These are phyloP conservation scores for Sporothrix pallida DNA, from an alignment of 2,329 filamentous ascomycete species.

Conservation along the genomic window DNA sequence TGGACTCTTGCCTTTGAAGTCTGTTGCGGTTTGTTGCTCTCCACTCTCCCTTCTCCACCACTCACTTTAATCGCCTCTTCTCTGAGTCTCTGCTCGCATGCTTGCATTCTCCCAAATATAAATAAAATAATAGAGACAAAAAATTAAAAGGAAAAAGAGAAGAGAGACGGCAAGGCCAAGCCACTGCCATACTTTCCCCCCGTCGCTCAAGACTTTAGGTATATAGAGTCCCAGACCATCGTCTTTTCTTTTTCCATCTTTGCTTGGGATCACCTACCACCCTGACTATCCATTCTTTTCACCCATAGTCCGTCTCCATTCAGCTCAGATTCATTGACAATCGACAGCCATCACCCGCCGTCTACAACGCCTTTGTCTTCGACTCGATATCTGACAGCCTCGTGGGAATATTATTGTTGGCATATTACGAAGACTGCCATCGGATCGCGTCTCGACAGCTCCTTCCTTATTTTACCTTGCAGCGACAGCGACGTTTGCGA, in stretches of 20 bases:
- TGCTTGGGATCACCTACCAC: background rate
- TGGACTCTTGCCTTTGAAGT: constrained; percentile 5
- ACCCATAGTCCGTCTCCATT: background rate
- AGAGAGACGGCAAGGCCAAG: background rate
- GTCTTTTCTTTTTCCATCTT: constrained; percentile 7
- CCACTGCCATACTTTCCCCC: background rate
- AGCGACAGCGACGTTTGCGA: background rate
- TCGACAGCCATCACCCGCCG: background rate
- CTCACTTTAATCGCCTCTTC: constrained; percentile 39
- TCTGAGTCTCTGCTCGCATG: background rate
- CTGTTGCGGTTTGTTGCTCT: background rate
- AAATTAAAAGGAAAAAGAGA: background rate
- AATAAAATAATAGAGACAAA: background rate
- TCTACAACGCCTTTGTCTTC: background rate
- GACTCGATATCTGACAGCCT: background rate
- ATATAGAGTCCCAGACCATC: constrained; percentile 24
- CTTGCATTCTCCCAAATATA: constrained; percentile 15
- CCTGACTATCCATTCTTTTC: too few relatives aligned
- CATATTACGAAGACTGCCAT: too few relatives aligned
- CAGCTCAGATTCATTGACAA: background rate
- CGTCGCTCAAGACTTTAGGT: constrained; percentile 21
- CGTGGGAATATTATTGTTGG: too few relatives aligned
- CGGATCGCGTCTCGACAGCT: background rate
- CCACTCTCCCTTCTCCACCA: background rate
- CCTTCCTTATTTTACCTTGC: background rate